Evolutionary conservation across 441 rosid species (phyloP), one percentile per base, ranked within the genome.

Genomic region (Gossypium armourianum): DNA sequence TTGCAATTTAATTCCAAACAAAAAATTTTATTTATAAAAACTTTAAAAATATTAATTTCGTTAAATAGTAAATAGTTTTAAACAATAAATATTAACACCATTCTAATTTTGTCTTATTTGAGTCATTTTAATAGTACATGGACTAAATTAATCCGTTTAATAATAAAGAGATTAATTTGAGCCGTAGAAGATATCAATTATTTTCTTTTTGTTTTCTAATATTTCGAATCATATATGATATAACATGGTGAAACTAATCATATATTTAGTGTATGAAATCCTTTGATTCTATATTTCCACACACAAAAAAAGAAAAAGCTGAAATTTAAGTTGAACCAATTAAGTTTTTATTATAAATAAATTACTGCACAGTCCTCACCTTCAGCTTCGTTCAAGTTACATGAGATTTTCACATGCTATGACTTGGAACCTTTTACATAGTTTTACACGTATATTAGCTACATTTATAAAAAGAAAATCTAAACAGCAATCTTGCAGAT

Each of bases 391-490:
- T 65, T 47, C 16, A 49, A 24, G 19, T 24, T 49, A 23, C 23
- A 65, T 21, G 56, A 64, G 17, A 64, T 45, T 20, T 45, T 43
- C 2, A 21, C 17, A 49, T 23, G 43, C 57, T 47, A 49, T 13
- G 70, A 49, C 57, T 23, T 47, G 43, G 57, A 5, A 64, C 56
- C 56, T 64, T 43, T 65, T 57, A 24, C 23, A 50, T 49, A 6
- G 45, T 12, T 55, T 20, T 55, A 1, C 54, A 49, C 6, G 13
- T 45, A 40, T 19, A 62, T 36, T 40, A 62, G 28, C 12, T 17
- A 62, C 2, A 36, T 49, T 3, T 17, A 62, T 4, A 36, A 4
- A 62, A n/a, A 17, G 4, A 3, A 36, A 40, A 36, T 21, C 69
- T n/a, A 21, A 45, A 45, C 69, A 12, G 20, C 55, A 45, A 12